Base-by-base conservation (phyloP, 345 rosid genomes). In the Eucalyptus marginata region DNA sequence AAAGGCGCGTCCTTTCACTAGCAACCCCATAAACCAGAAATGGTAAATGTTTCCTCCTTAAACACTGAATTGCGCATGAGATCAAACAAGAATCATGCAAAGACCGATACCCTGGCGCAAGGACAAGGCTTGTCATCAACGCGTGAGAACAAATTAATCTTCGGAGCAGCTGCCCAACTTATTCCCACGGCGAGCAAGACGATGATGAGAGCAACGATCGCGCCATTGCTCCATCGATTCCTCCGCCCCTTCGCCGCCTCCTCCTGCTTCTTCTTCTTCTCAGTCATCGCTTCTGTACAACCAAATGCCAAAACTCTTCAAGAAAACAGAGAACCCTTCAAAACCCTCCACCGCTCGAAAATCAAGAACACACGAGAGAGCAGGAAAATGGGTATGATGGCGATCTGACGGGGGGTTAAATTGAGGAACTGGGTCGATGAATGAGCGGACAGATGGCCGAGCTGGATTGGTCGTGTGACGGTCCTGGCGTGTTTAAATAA, bases 51-150 rank as follows among this genome's bases (percentile, higher is more conserved):
- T 59, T 59, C 68, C 79, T 59, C 88, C 88, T 59, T 43, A 87
- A 24, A 29, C 20, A 25, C 76, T 36, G n/a, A 58, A 86, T 88
- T 56, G 8, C 86, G 29, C 58, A 84, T 49, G 64, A 85, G 54
- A 89, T 87, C 87, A 62, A 49, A 46, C 46, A 62, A 71, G 81
- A 27, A 86, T 87, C 8, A 68, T 33, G 87, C 33, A 87, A 81
- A 88, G 86, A 91, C 7, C 29, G 44, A 44, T 91, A 95, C 98
- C 99, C 96, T 89, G 88, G 90, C 90, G 89, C 98, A 96, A 80
- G 58, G 91, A 88, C 98, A 97, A 50, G 93, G 86, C 81, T 90
- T 91, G 20, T 90, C 87, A 33, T 27, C 29, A 36, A 86, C 54
- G 5, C 88, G 84, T 15, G 90, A 92, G 90, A 87, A 90, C 49